Evolutionary conservation across 169 alveolate species (phyloP).

Genomic region (Cryptosporidium felis): DNA sequence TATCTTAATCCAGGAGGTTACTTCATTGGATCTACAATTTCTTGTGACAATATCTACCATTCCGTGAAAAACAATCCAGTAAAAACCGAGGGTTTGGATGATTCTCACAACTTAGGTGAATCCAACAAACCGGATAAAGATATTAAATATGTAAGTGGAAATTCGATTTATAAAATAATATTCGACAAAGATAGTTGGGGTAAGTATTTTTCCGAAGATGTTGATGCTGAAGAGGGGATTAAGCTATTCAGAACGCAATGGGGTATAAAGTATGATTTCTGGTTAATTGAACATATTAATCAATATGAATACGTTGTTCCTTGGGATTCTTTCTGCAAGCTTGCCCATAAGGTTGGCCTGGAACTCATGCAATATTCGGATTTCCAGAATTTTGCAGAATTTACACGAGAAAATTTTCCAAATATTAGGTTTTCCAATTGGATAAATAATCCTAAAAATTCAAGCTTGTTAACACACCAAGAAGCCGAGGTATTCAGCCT

Average conservation of each 20-base stretch:
- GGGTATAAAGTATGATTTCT: conserved; percentile 80
- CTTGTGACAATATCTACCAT: conserved; percentile 61
- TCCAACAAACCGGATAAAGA: conserved; percentile 59
- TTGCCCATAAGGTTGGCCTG: conserved; percentile 63
- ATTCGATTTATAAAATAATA: conserved; percentile 74
- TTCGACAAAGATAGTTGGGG: conserved; percentile 72
- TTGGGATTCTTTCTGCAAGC: conserved; percentile 65
- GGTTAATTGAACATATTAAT: conserved; percentile 77
- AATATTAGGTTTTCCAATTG: conserved; percentile 58
- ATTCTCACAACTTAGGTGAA: conserved; percentile 65
- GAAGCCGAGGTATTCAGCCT: conserved; percentile 41
- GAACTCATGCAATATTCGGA: conserved; percentile 46
- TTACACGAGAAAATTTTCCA: conserved; percentile 22
- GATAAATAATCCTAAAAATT: conserved; percentile 46
- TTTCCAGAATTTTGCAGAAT: conserved; percentile 69
- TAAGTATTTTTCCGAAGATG: conserved; percentile 55
- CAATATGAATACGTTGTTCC: conserved; percentile 77
- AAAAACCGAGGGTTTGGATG: background rate
- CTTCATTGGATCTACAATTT: conserved; percentile 87
- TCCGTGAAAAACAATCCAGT: conserved; percentile 29
- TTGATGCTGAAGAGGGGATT: conserved; percentile 72
- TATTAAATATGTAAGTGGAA: conserved; percentile 73
- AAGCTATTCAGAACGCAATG: conserved; percentile 71
- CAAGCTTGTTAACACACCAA: conserved; percentile 29
- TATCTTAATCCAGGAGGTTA: conserved; percentile 86